Evolutionary conservation across 2,329 filamentous ascomycete species (phyloP).

Genomic region (Amylocarpus encephaloides): DNA sequence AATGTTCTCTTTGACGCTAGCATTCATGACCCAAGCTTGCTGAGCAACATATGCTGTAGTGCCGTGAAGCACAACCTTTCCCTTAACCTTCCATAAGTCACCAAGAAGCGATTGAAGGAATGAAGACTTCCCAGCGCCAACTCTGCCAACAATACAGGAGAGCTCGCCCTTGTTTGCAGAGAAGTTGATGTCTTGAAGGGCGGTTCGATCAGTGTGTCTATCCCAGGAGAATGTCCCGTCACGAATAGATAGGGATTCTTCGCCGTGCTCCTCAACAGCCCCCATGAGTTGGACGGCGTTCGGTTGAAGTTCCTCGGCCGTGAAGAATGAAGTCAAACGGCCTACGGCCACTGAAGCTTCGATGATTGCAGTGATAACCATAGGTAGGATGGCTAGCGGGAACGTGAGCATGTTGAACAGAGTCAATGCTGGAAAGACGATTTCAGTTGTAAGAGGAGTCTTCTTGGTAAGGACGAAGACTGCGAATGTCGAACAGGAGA

Average conservation of each 20-base stretch:
- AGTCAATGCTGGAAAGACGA: conserved; percentile 88
- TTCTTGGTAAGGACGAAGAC: conserved; percentile 85
- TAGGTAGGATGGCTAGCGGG: conserved; percentile 85
- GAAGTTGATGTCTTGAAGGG: conserved; percentile 79
- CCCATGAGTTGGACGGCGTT: conserved; percentile 71
- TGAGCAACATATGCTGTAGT: conserved; percentile 88
- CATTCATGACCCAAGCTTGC: conserved; percentile 95
- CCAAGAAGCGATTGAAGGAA: conserved; percentile 83
- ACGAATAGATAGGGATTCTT: conserved; percentile 77
- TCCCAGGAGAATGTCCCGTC: conserved; percentile 95
- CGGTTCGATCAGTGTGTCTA: conserved; percentile 64
- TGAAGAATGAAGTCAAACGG: conserved; percentile 78
- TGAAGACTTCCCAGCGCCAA: conserved; percentile 94
- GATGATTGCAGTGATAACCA: conserved; percentile 96
- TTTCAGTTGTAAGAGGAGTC: conserved; percentile 79
- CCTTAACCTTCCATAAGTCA: conserved; percentile 84
- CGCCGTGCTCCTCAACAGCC: conserved; percentile 67
- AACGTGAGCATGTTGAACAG: conserved; percentile 96
- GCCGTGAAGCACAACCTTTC: conserved; percentile 76
- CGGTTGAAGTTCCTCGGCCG: conserved; percentile 80
- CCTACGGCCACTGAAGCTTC: conserved; percentile 90
- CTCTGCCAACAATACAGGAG: conserved; percentile 85
- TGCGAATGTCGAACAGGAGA: conserved; percentile 93
- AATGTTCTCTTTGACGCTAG: conserved; percentile 94
- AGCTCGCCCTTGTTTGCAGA: conserved; percentile 88